Percentiles rank a stretch among this genome's conserved stretches.
These are phyloP conservation scores for Gossypium laxum DNA, from an alignment of 441 rosid species.

Conservation along the genomic window DNA sequence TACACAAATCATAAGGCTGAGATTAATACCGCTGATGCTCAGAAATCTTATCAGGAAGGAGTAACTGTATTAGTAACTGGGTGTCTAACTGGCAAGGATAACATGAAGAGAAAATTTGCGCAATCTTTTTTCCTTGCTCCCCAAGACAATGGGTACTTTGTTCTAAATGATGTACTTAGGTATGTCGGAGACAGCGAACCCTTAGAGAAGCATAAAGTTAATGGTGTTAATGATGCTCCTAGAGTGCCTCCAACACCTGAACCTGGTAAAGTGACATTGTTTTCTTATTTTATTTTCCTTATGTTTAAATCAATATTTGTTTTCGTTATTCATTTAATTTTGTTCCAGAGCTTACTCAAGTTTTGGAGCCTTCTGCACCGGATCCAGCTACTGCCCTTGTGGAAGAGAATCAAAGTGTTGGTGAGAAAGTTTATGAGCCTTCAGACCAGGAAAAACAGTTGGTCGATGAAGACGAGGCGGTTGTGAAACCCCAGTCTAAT, in stretches of 20 bases:
- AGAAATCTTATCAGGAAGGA: conserved; percentile 42
- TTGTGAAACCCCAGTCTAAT: conserved; percentile 24
- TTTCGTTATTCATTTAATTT: conserved; percentile 1
- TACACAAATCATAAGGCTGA: conserved; percentile 44
- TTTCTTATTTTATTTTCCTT: not conserved
- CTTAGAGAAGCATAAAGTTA: conserved; percentile 24
- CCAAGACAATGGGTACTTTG: conserved; percentile 53
- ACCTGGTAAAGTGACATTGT: conserved; percentile 23
- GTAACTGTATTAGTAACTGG: conserved; percentile 58
- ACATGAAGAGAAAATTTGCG: conserved; percentile 44
- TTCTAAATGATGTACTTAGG: conserved; percentile 54
- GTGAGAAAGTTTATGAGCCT: conserved; percentile 24
- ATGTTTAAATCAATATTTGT: not conserved
- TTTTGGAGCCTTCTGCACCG: conserved; percentile 33
- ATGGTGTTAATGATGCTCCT: conserved; percentile 20
- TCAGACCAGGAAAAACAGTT: conserved; percentile 23
- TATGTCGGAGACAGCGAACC: conserved; percentile 36
- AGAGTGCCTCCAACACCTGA: conserved; percentile 23
- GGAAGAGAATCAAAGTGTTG: conserved; percentile 28
- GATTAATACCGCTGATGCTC: conserved; percentile 60
- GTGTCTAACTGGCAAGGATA: conserved; percentile 47
- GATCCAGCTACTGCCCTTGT: conserved; percentile 22
- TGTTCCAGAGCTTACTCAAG: conserved; percentile 29
- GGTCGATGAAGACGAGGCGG: conserved; percentile 27
- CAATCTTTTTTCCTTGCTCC: conserved; percentile 70